Evolutionary conservation across 1,284 basidiomycete genomes (phyloP).

Genomic region (Neotropicomus parvogracilis): DNA sequence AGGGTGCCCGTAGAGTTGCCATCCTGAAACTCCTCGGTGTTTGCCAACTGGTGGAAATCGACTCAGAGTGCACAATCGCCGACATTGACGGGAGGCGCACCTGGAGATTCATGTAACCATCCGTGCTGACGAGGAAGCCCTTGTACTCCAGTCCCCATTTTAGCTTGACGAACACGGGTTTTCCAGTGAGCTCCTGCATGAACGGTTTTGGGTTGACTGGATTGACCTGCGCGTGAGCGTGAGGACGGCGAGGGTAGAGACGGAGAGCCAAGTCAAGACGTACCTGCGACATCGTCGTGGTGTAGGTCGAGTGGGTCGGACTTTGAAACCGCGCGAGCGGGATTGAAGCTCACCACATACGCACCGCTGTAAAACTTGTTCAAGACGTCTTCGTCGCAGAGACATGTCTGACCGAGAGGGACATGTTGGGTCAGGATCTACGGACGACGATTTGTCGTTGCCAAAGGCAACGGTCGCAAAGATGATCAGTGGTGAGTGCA

Average conservation of each 20-base stretch:
- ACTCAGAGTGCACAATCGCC: neutral
- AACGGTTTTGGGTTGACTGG: conserved; percentile 99
- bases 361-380: neutral
- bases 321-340: conserved; percentile 41
- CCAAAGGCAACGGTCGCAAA: conserved; percentile 98
- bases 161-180: conserved; percentile 90
- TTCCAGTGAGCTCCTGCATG: conserved; percentile 96
- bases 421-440: conserved; percentile 52
- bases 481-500: conserved; percentile 79
- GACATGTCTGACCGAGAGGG: conserved; percentile 86
- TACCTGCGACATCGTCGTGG: conserved; percentile 41
- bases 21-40: conserved; percentile 97
- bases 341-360: neutral
- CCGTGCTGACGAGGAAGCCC: conserved; percentile 97
- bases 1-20: conserved; percentile 94
- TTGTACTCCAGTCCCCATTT: conserved; percentile 99
- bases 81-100: conserved; percentile 41
- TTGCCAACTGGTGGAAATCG: conserved; percentile 55
- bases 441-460: conserved; percentile 89
- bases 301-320: conserved; percentile 39
- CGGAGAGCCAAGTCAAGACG: conserved; percentile 43
- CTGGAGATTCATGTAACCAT: conserved; percentile 99
- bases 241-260: conserved; percentile 8
- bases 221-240: conserved; percentile 54
- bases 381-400: conserved; percentile 6